Evolutionary conservation across 257 asterid genomes (phyloP).

Genomic region (Solanum corneliomulleri): DNA sequence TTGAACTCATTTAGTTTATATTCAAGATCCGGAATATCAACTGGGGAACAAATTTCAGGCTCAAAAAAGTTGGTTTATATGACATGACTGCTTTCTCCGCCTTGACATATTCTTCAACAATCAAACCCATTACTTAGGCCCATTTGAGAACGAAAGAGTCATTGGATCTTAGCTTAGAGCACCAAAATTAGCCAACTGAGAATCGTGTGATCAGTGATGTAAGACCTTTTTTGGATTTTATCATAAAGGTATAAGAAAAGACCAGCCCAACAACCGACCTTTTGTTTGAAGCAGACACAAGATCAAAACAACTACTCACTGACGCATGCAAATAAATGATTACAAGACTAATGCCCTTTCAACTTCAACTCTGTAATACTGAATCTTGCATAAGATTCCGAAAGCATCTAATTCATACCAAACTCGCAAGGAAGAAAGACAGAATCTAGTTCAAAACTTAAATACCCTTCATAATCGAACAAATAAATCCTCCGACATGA

Average conservation of each 20-base stretch:
- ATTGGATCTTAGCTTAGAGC: neutral
- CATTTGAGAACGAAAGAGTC: neutral
- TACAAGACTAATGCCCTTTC: neutral
- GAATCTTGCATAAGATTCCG: neutral
- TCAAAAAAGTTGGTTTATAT: neutral
- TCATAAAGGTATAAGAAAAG: neutral
- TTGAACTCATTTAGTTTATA: neutral
- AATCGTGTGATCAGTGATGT: neutral
- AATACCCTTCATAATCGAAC: neutral
- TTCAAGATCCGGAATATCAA: neutral
- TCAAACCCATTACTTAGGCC: neutral
- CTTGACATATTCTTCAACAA: neutral
- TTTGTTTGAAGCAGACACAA: neutral
- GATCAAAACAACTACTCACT: neutral
- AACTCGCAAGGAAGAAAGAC: neutral
- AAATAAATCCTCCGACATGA: constrained; percentile 1
- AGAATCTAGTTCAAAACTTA: neutral
- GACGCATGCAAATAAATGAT: neutral
- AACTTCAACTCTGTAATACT: too few species aligned
- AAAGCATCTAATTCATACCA: neutral
- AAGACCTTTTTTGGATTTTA: neutral
- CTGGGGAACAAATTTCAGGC: neutral
- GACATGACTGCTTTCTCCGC: neutral
- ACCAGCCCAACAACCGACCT: neutral
- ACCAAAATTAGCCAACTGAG: neutral